These are phyloP conservation scores for Apiospora arundinis DNA, from an alignment of 2,329 filamentous ascomycete species.

Conservation along the genomic window DNA sequence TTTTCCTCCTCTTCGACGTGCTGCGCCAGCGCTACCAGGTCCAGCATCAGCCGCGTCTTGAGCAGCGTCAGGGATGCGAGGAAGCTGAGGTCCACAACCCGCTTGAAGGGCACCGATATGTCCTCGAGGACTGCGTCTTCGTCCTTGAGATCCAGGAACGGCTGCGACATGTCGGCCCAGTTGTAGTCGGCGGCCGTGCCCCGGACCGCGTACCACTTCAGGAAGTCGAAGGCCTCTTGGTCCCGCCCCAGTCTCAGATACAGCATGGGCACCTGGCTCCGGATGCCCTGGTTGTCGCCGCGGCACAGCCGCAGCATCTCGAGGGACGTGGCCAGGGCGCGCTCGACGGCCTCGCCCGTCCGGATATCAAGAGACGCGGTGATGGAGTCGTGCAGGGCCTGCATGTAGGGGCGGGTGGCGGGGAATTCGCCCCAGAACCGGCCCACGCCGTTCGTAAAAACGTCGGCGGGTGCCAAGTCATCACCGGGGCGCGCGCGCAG, in stretches of 20 bases:
- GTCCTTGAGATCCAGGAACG: slow-evolving; percentile 65
- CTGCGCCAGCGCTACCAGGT: slow-evolving; percentile 26
- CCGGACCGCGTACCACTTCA: slow-evolving; percentile 30
- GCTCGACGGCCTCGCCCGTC: slow-evolving; percentile 29
- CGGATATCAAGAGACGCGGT: slow-evolving; percentile 28
- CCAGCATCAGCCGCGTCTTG: slow-evolving; percentile 30
- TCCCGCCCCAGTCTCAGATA: slow-evolving; percentile 32
- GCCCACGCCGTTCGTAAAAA: slow-evolving; percentile 25
- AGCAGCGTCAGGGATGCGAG: slow-evolving; percentile 28
- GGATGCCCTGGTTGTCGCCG: slow-evolving; percentile 30
- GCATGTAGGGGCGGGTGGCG: slow-evolving; percentile 29
- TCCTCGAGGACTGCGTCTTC: slow-evolving; percentile 65
- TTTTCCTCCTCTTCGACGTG: slow-evolving; percentile 23
- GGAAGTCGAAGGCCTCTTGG: slow-evolving; percentile 36
- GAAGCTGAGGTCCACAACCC: slow-evolving; percentile 21
- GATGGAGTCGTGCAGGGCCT: slow-evolving; percentile 24
- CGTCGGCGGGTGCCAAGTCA: slow-evolving; percentile 8
- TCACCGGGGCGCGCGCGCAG: slow-evolving; percentile 25
- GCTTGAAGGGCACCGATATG: neutral
- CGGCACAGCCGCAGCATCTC: slow-evolving; percentile 30
- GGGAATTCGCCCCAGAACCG: slow-evolving; percentile 3
- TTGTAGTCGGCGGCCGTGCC: slow-evolving; percentile 44
- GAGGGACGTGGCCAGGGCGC: slow-evolving; percentile 26
- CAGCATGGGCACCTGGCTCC: slow-evolving; percentile 29
- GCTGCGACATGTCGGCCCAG: slow-evolving; percentile 45